A percentile compares a stretch with the other conserved stretches of the same genome.
Conservation (phyloP, 345 rosid species). For the Euphorbia peplus region DNA sequence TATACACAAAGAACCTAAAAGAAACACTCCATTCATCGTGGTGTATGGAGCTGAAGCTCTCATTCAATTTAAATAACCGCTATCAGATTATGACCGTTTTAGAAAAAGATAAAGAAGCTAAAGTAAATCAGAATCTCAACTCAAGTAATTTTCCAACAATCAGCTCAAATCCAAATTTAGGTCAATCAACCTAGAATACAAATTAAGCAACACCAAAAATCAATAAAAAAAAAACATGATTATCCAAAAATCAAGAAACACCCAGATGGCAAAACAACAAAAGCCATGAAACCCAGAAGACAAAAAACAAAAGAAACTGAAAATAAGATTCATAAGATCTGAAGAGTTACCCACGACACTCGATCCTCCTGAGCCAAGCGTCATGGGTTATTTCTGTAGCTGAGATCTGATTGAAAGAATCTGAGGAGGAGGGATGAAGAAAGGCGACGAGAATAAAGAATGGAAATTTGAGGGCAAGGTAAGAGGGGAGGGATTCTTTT, state of each 20-base stretch:
- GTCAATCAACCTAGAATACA: neutral
- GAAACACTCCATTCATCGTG: no score
- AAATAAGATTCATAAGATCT: neutral
- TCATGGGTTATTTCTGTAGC: conserved; percentile 39
- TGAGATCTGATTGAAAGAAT: conserved; percentile 46
- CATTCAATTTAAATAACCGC: neutral
- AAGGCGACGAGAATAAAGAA: conserved; percentile 16
- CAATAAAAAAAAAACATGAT: neutral
- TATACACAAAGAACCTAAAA: no score
- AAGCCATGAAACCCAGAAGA: no score
- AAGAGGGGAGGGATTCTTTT: neutral
- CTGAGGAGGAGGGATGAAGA: neutral
- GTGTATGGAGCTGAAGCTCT: no score
- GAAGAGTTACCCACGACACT: conserved; percentile 65
- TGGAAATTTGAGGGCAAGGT: conserved; percentile 5
- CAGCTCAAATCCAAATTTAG: no score
- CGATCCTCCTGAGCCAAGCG: conserved; percentile 89
- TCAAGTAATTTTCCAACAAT: neutral
- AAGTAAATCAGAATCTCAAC: neutral
- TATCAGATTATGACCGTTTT: neutral
- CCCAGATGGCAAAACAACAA: neutral
- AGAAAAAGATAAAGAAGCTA: neutral
- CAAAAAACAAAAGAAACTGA: neutral
- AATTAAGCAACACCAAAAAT: neutral
- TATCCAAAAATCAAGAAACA: neutral